Conservation (phyloP, 495 filamentous ascomycete genomes). For the Rostrohypoxylon terebratum region DNA sequence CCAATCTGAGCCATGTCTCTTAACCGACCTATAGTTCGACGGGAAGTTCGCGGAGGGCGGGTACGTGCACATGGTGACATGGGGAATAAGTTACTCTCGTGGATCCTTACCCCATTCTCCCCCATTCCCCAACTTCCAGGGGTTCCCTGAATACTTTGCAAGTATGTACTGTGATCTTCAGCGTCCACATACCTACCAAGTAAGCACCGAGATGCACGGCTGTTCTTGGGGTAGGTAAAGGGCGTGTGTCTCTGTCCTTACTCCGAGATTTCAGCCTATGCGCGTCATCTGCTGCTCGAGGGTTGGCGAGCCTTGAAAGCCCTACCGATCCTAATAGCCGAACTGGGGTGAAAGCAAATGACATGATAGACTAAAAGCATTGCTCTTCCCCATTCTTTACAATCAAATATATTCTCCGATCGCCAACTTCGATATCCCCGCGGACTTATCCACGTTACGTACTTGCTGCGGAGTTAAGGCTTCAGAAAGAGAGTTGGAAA, state of each 20-base stretch:
- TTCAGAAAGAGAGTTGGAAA: not conserved
- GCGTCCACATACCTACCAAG: not conserved
- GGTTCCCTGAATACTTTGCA: constrained; percentile 2
- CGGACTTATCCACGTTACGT: not conserved
- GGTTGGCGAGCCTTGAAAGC: not conserved
- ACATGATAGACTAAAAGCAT: constrained; percentile 22
- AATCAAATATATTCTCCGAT: constrained; percentile 4
- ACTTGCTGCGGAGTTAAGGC: constrained; percentile 6
- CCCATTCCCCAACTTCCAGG: constrained; percentile 1
- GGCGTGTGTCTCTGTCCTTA: not conserved
- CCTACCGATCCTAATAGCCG: constrained; percentile 21
- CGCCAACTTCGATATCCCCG: constrained; percentile 1
- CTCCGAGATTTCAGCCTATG: constrained; percentile 41
- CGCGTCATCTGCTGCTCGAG: constrained; percentile 30
- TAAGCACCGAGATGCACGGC: constrained; percentile 9
- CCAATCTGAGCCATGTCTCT: constrained; percentile 13
- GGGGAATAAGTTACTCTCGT: constrained; percentile 14
- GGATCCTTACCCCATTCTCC: constrained; percentile 5
- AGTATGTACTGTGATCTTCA: constrained; percentile 27
- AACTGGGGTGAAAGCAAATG: not conserved
- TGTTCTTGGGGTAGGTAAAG: not conserved
- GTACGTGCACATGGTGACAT: constrained; percentile 32
- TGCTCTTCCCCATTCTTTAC: not conserved
- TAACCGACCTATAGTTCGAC: not conserved
- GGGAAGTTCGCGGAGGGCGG: constrained; percentile 8